Evolutionary conservation across 129 eudicot genomes (phyloP).

Genomic region (Pittosporum tobira): DNA sequence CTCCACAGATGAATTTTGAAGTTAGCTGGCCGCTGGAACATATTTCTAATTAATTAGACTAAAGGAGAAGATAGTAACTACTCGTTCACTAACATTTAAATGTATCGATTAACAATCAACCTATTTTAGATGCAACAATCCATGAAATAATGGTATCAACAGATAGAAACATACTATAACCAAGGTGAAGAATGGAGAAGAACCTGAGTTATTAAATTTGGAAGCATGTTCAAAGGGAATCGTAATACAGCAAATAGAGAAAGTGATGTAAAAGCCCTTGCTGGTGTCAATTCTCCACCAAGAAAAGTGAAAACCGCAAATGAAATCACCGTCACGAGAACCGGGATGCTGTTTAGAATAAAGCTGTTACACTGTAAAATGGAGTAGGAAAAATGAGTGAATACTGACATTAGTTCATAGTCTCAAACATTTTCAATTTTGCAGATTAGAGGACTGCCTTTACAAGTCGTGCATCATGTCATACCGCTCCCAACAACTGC

Average conservation of each 20-base stretch:
- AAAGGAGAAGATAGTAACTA: no score
- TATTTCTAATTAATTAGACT: no score
- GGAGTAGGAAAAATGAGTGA: neutral
- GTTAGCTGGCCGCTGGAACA: neutral
- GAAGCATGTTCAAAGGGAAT: slow-evolving; percentile 79
- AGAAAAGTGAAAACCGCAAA: slow-evolving; percentile 81
- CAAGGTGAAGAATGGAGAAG: slow-evolving; percentile 6
- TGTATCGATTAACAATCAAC: neutral
- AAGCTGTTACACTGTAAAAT: slow-evolving; percentile 73
- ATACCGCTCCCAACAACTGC: slow-evolving; percentile 58
- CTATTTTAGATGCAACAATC: neutral
- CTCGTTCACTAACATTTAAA: neutral
- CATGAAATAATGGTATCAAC: slow-evolving; percentile 7
- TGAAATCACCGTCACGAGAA: slow-evolving; percentile 80
- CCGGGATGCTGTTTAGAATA: slow-evolving; percentile 87
- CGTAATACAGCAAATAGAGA: slow-evolving; percentile 87
- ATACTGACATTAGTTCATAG: neutral
- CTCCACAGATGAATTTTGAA: neutral
- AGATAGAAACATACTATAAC: slow-evolving; percentile 2
- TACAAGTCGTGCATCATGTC: no score
- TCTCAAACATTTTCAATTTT: neutral
- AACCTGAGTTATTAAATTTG: slow-evolving; percentile 82
- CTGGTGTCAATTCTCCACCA: slow-evolving; percentile 93
- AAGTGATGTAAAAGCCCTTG: slow-evolving; percentile 92
- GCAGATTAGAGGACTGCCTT: no score